Base-by-base conservation (phyloP, 1,284 basidiomycete genomes). In the Sanghuangporus weigelae region DNA sequence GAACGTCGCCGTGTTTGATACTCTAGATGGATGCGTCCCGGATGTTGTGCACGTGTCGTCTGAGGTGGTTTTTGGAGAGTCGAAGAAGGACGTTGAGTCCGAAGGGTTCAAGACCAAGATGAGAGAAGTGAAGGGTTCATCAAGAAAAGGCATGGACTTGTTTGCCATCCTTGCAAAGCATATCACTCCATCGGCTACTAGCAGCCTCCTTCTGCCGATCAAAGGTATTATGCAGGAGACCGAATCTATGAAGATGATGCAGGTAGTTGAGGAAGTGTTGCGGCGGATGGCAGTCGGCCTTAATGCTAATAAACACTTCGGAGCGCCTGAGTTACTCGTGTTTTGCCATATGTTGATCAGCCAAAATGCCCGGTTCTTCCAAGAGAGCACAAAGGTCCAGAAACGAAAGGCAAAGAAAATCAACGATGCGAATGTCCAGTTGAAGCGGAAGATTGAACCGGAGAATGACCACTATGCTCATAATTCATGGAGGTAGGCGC, bases 91-190 rank as follows among this genome's bases (percentile, higher is more conserved):
- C 71, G 90, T 93, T 0, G 86, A 89, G 58, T 83, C 89, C 2
- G 94, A 96, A 69, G 96, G 91, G 31, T 97, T 95, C 85, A 94
- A 90, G 78, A 96, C 95, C 16, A 97, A 94, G 76, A 92, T 95
- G 86, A 84, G 90, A 23, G 95, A 98, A 76, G 95, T 96, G 21
- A 84, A 88, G 48, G 81, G 85, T 2, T 92, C 93, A 7, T 80
- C 85, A 1, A 87, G 90, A 16, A 89, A 89, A 71, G 93, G 89
- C 3, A 78, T 95, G 53, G 94, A 98, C 73, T 88, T 91, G 0
- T 93, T 96, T 71, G 84, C 87, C 26, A 84, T 95, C 65, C 77
- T 91, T n/a, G 87, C 94, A 3, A 87, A 87, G 65, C 79, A 84
- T 68, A 83, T 95, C 64, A 89, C 90, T 0, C 90, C 94, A 1